A percentile compares a stretch with the other conserved stretches of the same genome.
phyloP scores from a whole-genome alignment of 2,329 filamentous ascomycete species.

The Talaromyces islandicus region DNA sequence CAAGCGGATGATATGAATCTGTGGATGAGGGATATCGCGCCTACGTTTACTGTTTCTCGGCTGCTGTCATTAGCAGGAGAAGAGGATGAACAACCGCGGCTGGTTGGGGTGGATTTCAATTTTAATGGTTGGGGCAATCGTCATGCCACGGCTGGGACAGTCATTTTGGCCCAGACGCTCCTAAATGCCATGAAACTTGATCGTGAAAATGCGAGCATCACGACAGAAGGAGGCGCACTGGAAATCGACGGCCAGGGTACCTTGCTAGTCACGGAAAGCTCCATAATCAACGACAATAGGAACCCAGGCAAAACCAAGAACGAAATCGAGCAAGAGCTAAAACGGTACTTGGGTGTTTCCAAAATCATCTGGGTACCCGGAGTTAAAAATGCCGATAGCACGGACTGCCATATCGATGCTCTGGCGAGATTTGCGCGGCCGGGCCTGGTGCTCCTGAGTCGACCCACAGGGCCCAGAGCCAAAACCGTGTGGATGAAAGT shows the following conservation, averaged over 20 bases:
- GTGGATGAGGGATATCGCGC: background rate
- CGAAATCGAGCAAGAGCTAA: slow-evolving; percentile 21
- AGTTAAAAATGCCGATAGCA: slow-evolving; percentile 24
- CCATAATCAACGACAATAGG: slow-evolving; percentile 23
- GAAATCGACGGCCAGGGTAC: slow-evolving; percentile 31
- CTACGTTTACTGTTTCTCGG: background rate
- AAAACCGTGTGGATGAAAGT: slow-evolving; percentile 17
- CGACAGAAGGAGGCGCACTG: slow-evolving; percentile 27
- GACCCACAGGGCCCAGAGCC: slow-evolving; percentile 15
- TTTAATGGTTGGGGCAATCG: background rate
- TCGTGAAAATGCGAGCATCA: slow-evolving; percentile 6
- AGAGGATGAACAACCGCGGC: background rate
- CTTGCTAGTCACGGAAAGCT: slow-evolving; percentile 27
- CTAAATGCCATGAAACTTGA: background rate
- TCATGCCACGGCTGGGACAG: background rate
- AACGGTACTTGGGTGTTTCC: slow-evolving; percentile 20
- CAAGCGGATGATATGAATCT: background rate
- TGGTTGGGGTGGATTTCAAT: background rate
- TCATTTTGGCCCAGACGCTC: slow-evolving; percentile 7
- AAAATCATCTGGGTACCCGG: slow-evolving; percentile 30
- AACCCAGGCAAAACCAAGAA: slow-evolving; percentile 20
- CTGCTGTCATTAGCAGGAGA: background rate
- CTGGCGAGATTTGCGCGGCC: slow-evolving; percentile 22
- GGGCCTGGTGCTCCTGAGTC: slow-evolving; percentile 21
- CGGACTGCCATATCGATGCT: slow-evolving; percentile 29